Evolutionary conservation across 768 basidiomycete genomes (phyloP), one percentile per base, ranked within the genome.

Genomic region (Termitomyces sp.): DNA sequence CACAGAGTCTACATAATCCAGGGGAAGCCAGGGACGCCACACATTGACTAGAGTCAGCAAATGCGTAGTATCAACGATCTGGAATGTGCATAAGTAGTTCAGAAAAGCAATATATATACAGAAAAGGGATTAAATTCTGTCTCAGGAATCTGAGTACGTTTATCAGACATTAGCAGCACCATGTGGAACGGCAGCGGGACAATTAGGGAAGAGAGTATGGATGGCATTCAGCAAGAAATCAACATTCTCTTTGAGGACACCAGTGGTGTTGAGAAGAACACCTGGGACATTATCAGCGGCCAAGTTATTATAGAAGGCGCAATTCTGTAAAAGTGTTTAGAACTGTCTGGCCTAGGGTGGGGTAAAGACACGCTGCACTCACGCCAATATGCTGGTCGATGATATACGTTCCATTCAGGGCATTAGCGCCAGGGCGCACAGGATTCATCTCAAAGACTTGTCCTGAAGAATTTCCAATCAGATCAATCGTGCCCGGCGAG

Each of bases 221-320:
- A 65, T 65, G 5, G 61, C 54, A 46, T 60, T 57, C 36, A 57
- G 45, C 49, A 65, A 42, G 40, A 65, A 65, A 53, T 63, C 61
- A 17, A 65, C 64, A 43, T 65, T 65, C 12, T 59, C 59, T 25
- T 58, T 65, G 36, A 65, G 42, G 17, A 65, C 36, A 40, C 64
- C 64, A 6, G 59, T 65, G 31, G 64, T 63, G 43, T 62, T 65
- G 38, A 65, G 29, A 40, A 65, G 59, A n/a, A 65, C 56, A 14
- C 47, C 57, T 8, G 64, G 64, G n/a, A 63, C 29, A 31, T 58
- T 65, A 34, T 65, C 64, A 2, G 32, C 49, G 3, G 61, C 64
- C 25, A 63, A 25, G 29, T 63, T 62, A 17, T 48, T 46, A 25
- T 62, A 65, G 2, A 62, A 40, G 6, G 51, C 45, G 34, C 64